These are phyloP conservation scores for Pyrus betulifolia DNA, from an alignment of 306 rosid species.

Conservation along the genomic window DNA sequence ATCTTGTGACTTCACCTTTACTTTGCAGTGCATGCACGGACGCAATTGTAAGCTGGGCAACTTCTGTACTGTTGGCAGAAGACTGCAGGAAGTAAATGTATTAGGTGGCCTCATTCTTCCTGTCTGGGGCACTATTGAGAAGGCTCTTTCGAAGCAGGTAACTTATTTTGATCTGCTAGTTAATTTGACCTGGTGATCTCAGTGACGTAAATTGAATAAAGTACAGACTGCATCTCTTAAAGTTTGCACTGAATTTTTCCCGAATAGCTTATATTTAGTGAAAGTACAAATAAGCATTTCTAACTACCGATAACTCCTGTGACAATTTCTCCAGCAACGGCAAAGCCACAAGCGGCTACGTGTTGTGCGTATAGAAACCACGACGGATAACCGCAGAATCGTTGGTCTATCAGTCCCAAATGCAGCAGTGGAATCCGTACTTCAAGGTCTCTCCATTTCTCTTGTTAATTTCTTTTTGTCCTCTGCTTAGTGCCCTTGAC, in stretches of 20 bases:
- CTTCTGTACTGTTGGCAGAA: slow-evolving; percentile 90
- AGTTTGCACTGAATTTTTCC: neutral
- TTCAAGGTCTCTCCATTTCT: slow-evolving; percentile 49
- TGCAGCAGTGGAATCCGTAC: slow-evolving; percentile 87
- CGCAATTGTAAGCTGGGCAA: slow-evolving; percentile 88
- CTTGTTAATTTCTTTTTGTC: neutral
- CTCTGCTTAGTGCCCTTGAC: neutral
- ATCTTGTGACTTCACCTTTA: slow-evolving; percentile 14
- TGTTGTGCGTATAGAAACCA: slow-evolving; percentile 90
- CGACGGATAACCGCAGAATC: slow-evolving; percentile 61
- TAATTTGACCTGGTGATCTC: neutral
- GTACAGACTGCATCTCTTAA: neutral
- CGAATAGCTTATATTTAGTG: neutral
- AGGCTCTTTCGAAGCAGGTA: slow-evolving; percentile 97
- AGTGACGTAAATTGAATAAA: neutral
- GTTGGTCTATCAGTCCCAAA: slow-evolving; percentile 95
- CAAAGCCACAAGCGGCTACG: slow-evolving; percentile 88
- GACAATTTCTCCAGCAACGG: slow-evolving; percentile 50
- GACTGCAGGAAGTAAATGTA: slow-evolving; percentile 94
- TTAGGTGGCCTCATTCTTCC: slow-evolving; percentile 97
- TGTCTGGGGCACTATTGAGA: slow-evolving; percentile 90
- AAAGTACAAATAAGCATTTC: neutral
- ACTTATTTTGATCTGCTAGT: neutral
- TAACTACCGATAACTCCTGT: neutral
- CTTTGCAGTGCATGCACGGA: slow-evolving; percentile 96